These are phyloP conservation scores for Cantharellus anzutake DNA, from an alignment of 768 basidiomycete genomes.

Conservation along the genomic window DNA sequence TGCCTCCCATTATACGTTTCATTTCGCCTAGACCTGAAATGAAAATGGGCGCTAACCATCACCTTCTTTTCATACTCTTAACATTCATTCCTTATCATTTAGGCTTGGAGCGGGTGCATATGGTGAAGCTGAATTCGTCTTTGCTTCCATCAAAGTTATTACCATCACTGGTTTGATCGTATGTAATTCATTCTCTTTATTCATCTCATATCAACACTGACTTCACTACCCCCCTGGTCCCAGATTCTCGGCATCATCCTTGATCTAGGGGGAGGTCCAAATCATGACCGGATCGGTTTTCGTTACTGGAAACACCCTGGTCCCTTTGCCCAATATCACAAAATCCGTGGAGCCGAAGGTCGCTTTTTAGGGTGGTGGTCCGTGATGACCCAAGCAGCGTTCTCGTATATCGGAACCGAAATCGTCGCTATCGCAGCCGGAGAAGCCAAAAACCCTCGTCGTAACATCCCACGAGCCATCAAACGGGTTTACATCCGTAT, in stretches of 20 bases:
- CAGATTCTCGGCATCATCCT: conserved; percentile 46
- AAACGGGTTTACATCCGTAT: conserved; percentile 57
- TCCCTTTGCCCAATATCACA: conserved; percentile 53
- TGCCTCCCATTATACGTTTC: too few species aligned
- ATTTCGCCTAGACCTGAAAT: too few species aligned
- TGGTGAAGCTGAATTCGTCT: conserved; percentile 53
- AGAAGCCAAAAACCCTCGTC: conserved; percentile 45
- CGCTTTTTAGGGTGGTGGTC: conserved; percentile 9
- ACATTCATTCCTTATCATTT: not conserved
- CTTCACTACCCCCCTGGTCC: conserved; percentile 8
- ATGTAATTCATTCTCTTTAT: conserved; percentile 3
- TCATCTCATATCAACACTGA: not conserved
- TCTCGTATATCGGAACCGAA: conserved; percentile 87
- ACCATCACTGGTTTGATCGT: conserved; percentile 27
- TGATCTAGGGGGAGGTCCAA: conserved; percentile 77
- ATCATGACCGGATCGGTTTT: conserved; percentile 61
- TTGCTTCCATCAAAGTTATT: conserved; percentile 85
- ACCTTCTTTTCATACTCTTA: not conserved
- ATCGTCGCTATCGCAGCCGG: conserved; percentile 79
- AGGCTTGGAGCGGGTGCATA: conserved; percentile 13
- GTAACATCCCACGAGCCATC: conserved; percentile 48
- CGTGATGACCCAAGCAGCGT: conserved; percentile 36
- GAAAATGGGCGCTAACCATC: not conserved
- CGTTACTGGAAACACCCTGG: conserved; percentile 81
- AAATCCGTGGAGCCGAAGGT: conserved; percentile 17